Evolutionary conservation across 441 rosid species (phyloP), one percentile per base, ranked within the genome.

Genomic region (Erodium texanum): DNA sequence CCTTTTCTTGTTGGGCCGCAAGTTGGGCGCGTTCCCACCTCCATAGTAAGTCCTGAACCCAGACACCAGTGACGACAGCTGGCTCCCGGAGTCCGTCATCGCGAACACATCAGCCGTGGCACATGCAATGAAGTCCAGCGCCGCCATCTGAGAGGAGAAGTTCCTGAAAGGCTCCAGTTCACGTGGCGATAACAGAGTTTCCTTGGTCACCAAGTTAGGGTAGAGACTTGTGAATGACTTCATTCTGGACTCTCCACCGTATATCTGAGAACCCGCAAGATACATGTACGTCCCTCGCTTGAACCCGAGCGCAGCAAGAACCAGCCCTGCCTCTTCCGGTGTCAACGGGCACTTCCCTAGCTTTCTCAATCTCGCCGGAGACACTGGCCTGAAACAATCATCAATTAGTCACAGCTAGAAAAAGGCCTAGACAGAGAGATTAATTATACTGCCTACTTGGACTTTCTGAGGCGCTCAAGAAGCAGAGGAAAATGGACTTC

Each of bases 11-110:
- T 87, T 86, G 50, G 97, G 99, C 63, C 92, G 79, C 82, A 94
- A 56, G 18, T 81, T 86, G 24, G 96, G 94, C 22, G 97, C 86
- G 0, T 70, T 80, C 3, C 87, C 87, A n/a, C 72, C 80, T 0
- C 97, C 96, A 3, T 86, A 88, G 83, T 94, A 94, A 36, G 92
- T 86, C 69, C 94, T 79, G 76, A 82, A 88, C 70, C 97, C 97
- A 54, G 97, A 85, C n/a, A 89, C 99, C 63, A 91, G 72, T 15
- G 96, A 94, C 0, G 97, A 86, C 59, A 94, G 68, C 73, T 94
- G 97, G 82, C 97, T 94, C 66, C 99, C 97, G 0, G 99, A 94
- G 74, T 89, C 99, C 6, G 97, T 94, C 96, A 91, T 88, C 22
- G 97, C 92, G 78, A 91, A 94, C 24, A 88, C 92, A 69, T 91